Evolutionary conservation across 1,139 yeast species (phyloP).

Genomic region (Protomyces arabidopsidicola): DNA sequence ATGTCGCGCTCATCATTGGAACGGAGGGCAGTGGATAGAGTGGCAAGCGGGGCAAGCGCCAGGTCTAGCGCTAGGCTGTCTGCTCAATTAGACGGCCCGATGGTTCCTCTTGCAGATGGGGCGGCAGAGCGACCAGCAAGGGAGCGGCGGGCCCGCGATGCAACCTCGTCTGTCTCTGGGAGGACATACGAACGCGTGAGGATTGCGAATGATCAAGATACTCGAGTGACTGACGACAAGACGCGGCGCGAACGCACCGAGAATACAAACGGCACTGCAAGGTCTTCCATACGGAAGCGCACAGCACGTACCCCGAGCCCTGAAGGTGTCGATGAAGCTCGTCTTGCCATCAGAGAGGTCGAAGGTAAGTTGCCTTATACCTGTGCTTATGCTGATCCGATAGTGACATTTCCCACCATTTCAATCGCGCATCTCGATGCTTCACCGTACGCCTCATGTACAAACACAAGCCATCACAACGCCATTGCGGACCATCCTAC

Average conservation of each 20-base stretch:
- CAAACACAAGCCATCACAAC: neutral
- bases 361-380: neutral
- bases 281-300: neutral
- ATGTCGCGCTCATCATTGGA: neutral
- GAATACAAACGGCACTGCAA: neutral
- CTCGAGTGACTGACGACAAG: neutral
- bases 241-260: neutral
- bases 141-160: neutral
- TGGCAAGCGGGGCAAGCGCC: neutral
- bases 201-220: neutral
- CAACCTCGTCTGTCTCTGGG: neutral
- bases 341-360: neutral
- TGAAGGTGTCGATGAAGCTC: neutral
- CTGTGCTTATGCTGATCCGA: too few relatives aligned
- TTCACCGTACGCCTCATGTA: neutral
- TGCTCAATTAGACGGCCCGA: neutral
- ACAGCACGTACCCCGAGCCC: neutral
- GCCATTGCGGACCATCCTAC: neutral
- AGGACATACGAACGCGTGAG: neutral
- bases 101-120: neutral
- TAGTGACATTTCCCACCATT: neutral
- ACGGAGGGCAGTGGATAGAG: neutral
- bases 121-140: neutral
- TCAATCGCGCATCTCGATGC: neutral
- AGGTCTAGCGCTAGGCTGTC: neutral